These are phyloP conservation scores for Boletales sp. DNA, from an alignment of 768 basidiomycete species.

Conservation along the genomic window DNA sequence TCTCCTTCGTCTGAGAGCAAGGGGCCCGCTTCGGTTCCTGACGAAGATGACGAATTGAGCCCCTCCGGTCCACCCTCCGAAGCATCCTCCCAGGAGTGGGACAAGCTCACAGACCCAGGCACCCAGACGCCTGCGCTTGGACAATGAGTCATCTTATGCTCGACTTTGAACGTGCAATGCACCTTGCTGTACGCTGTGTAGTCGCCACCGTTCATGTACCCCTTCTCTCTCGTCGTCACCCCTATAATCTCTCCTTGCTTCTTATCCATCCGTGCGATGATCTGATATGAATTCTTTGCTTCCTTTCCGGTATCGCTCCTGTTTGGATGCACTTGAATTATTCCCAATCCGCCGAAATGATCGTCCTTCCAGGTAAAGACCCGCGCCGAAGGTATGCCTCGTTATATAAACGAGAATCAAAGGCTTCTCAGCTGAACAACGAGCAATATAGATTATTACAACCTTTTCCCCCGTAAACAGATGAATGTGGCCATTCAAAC, in stretches of 20 bases:
- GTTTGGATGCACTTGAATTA: slow-evolving; percentile 16
- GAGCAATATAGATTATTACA: slow-evolving; percentile 60
- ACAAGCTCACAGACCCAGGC: slow-evolving; percentile 77
- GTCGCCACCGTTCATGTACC: slow-evolving; percentile 25
- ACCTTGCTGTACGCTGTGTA: slow-evolving; percentile 31
- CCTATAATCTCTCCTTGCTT: slow-evolving; percentile 20
- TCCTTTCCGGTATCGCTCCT: slow-evolving; percentile 17
- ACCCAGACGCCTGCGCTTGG: slow-evolving; percentile 46
- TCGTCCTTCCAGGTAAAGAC: slow-evolving; percentile 50
- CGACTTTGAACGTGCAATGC: slow-evolving; percentile 24
- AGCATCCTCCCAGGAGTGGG: slow-evolving; percentile 89
- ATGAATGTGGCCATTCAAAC: slow-evolving; percentile 63
- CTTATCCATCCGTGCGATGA: slow-evolving; percentile 27
- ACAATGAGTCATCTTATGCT: slow-evolving; percentile 30
- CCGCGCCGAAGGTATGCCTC: slow-evolving; percentile 72
- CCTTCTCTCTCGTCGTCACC: slow-evolving; percentile 11
- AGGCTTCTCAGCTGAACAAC: slow-evolving; percentile 14
- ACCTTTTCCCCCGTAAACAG: slow-evolving; percentile 68
- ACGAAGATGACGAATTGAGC: slow-evolving; percentile 55
- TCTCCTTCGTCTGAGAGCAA: slow-evolving; percentile 39
- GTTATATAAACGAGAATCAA: not conserved
- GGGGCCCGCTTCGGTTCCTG: slow-evolving; percentile 30
- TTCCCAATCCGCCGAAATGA: slow-evolving; percentile 7
- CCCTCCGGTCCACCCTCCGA: slow-evolving; percentile 77
- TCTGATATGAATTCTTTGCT: slow-evolving; percentile 61